Conservation (phyloP, 73 alveolate genomes). For the Tetrahymena malaccensis region DNA sequence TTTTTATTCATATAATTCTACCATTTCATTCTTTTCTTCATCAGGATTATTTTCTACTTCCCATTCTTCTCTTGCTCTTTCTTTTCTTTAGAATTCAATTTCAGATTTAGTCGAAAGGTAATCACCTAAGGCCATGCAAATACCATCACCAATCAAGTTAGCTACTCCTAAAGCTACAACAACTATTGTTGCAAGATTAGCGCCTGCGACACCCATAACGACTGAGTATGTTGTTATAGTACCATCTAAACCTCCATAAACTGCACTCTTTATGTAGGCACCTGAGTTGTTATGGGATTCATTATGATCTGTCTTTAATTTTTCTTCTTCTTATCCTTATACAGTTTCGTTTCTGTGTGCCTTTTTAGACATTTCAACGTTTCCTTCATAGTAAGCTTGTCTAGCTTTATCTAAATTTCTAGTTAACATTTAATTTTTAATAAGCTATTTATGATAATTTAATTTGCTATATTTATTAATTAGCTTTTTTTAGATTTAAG, state of each 20-base stretch:
- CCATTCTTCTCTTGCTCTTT: constrained; percentile 40
- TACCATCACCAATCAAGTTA: constrained; percentile 41
- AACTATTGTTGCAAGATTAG: constrained; percentile 15
- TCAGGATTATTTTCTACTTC: constrained; percentile 40
- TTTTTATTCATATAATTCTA: constrained; percentile 21
- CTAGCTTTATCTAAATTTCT: constrained; percentile 20
- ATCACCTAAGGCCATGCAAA: constrained; percentile 42
- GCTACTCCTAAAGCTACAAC: constrained; percentile 33
- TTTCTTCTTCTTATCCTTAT: background rate
- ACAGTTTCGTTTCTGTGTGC: constrained; percentile 6
- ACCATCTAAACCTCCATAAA: constrained; percentile 44
- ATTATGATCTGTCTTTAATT: background rate
- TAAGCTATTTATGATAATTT: background rate
- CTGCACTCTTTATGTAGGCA: constrained; percentile 38
- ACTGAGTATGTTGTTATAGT: constrained; percentile 34
- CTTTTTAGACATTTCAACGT: constrained; percentile 16
- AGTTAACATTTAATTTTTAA: background rate
- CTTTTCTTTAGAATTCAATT: constrained; percentile 24
- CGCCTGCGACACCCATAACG: constrained; percentile 38
- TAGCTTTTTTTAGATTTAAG: background rate
- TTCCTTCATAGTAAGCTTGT: constrained; percentile 6
- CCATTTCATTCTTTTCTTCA: constrained; percentile 34
- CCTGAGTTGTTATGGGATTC: constrained; percentile 19
- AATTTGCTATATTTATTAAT: background rate
- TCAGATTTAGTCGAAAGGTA: constrained; percentile 27